Base-by-base conservation (phyloP, 2,329 filamentous ascomycete species). In the Alternaria sp. region DNA sequence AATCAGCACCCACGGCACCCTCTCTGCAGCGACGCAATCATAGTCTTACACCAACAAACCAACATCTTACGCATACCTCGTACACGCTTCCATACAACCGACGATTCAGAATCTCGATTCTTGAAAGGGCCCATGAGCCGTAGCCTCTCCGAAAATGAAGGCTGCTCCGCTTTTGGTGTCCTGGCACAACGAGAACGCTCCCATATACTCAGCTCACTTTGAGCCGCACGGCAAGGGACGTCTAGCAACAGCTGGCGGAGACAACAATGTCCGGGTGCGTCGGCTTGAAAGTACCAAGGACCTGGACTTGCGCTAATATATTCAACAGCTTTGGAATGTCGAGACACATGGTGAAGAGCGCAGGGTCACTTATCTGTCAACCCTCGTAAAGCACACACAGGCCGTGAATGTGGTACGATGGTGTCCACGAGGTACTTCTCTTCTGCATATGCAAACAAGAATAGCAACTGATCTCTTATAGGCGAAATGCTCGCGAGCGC, bases 321-420 rank as follows among this genome's bases (percentile, higher is more conserved):
- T 66, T 5, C 7, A 27, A 69, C 77, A 94, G 91, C 85, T 99
- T 74, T 99, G 95, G 95, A 94, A 89, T 81, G 86, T 99, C 70
- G 93, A 97, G 66, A 84, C 86, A 52, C 89, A 91, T 62, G 93
- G 92, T 40, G 93, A 97, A 64, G 92, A 96, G 72, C 87, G 93
- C 63, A 96, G 91, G 75, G 92, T 97, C 66, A 91, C 93, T 59
- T 99, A 98, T 78, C 85, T 99, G 36, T 93, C 93, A 14, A 97
- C 94, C 3, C 86, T 99, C 56, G 85, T 89, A 63, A 97, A 97
- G 78, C 95, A 99, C 80, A 96, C 94, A 22, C 94, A 98, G 80
- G 93, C 95, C 45, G 95, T 99, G 72, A 99, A 99, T 82, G 95
- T 99, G 40, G 95, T 99, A 54, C 89, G 95, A 73, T 99, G 95